Percentiles rank a stretch among this genome's conserved stretches.
phyloP scores from a whole-genome alignment of 2,329 filamentous ascomycete species.

The Leptographium procerum region DNA sequence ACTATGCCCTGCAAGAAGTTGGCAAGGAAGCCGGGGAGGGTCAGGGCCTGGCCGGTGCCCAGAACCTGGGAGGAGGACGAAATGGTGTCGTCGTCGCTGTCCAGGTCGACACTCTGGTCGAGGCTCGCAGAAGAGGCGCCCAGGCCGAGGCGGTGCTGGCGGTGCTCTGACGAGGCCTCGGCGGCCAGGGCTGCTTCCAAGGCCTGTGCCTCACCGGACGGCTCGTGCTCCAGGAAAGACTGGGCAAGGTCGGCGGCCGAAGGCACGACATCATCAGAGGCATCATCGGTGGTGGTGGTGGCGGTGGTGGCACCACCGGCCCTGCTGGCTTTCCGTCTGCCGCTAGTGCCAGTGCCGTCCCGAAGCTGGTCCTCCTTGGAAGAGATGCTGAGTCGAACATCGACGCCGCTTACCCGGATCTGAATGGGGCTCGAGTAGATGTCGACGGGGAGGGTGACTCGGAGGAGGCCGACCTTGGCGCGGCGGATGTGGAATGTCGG shows the following conservation, averaged over 20 bases:
- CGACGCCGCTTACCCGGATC: conserved; percentile 71
- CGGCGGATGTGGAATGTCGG: conserved; percentile 57
- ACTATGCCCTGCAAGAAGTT: conserved; percentile 63
- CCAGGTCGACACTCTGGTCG: conserved; percentile 36
- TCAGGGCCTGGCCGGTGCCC: conserved; percentile 61
- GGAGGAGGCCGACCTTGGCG: conserved; percentile 65
- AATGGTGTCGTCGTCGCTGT: conserved; percentile 46
- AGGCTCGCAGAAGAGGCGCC: conserved; percentile 43
- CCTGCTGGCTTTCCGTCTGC: conserved; percentile 15
- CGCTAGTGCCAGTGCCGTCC: background rate
- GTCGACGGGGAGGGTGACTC: conserved; percentile 76
- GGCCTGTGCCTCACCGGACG: conserved; percentile 51
- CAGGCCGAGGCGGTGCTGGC: conserved; percentile 28
- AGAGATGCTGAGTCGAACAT: conserved; percentile 52
- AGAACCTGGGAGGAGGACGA: conserved; percentile 18
- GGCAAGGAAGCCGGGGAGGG: conserved; percentile 58
- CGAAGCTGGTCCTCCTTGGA: conserved; percentile 20
- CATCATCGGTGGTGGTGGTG: conserved; percentile 16
- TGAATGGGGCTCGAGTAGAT: conserved; percentile 76
- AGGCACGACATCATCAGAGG: conserved; percentile 36
- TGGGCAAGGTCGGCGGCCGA: conserved; percentile 63
- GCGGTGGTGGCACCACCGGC: conserved; percentile 17
- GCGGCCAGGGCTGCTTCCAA: conserved; percentile 58
- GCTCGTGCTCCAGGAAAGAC: conserved; percentile 66
- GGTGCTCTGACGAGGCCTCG: conserved; percentile 35